Evolutionary conservation across 2,329 filamentous ascomycete genomes (phyloP), one percentile per base, ranked within the genome.

Genomic region (Monilinia fructicola): DNA sequence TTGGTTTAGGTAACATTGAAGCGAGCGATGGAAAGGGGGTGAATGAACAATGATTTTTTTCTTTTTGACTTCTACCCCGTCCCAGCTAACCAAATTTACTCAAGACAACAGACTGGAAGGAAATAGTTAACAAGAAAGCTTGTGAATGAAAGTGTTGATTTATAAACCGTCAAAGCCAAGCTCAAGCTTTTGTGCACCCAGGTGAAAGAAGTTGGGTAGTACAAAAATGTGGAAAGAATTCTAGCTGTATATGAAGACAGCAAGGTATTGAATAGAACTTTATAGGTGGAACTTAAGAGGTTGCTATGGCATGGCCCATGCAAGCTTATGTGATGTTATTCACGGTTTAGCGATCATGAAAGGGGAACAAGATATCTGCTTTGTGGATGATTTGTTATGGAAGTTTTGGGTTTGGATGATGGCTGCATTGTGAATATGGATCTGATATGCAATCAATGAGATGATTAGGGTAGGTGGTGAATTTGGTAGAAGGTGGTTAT

Each of bases 21-120:
- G 55, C 40, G 40, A 59, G 42, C n/a, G 40, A 35, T 11, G 46
- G n/a, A 44, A 59, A 38, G 28, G 56, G 56, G 42, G 55, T 48
- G 42, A 59, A 59, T 59, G 4, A 31, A 31, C 31, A 31, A 21
- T 21, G 2, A 16, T 54, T 26, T 3, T 3, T 54, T 31, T 1
- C 16, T 54, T 18, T 16, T 14, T 9, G 16, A 23, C 48, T 28
- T 26, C 23, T 28, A 31, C 7, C 52, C 16, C 21, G 26, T 12
- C 16, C 18, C 28, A 54, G 12, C 2, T 11, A 31, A 21, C 14
- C 28, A 54, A 35, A 54, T 35, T 11, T 35, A 35, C n/a, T 6
- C 3, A 31, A 54, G 16, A 31, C 18, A 50, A 23, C 52, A 21
- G 16, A 31, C 14, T 2, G 2, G 52, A 31, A n/a, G 28, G n/a